Base-by-base conservation (phyloP, 1,284 basidiomycete genomes). In the Leccinum solheimii region DNA sequence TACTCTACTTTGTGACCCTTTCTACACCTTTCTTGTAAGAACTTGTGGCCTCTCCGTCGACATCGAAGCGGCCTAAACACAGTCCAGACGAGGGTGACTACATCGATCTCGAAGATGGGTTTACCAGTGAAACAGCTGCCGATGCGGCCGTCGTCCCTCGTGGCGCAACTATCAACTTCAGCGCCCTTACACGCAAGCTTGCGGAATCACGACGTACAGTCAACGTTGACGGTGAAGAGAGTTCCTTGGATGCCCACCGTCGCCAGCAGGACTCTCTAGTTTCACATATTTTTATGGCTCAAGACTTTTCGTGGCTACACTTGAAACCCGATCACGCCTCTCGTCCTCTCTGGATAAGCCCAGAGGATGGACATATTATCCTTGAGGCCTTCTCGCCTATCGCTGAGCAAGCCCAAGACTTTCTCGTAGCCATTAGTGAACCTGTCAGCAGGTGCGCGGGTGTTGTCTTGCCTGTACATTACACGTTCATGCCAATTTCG, bases 351-450 rank as follows among this genome's bases (percentile, higher is more conserved):
- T 98, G 95, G 94, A 97, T 98, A 66, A 92, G 90, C 67, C 96
- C 97, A 40, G 92, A 95, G 67, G 88, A 92, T 69, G 93, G 94
- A 0, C 91, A 95, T 70, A 97, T 98, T 71, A 98, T 97, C 63
- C 85, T 98, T 38, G 96, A 98, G 76, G 94, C 94, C 0, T 98
- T 98, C 74, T 95, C 94, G 32, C 93, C 97, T 1, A 95, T 99
- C 63, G 97, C 97, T 30, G 94, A 97, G 70, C 95, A 98, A 77
- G 97, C 97, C 3, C 97, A 99, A 77, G 97, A 99, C 75, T 99
- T 99, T 71, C 82, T 99, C 48, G 94, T 97, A 60, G 97, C 97
- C 55, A 98, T 99, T 58, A 95, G 95, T 69, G 97, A 99, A 79
- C 97, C 97, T 67, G 95, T 99, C 72, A 98, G 96, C 81, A 90